phyloP scores from a whole-genome alignment of 768 basidiomycete genomes.

The Tylopilus sp. region DNA sequence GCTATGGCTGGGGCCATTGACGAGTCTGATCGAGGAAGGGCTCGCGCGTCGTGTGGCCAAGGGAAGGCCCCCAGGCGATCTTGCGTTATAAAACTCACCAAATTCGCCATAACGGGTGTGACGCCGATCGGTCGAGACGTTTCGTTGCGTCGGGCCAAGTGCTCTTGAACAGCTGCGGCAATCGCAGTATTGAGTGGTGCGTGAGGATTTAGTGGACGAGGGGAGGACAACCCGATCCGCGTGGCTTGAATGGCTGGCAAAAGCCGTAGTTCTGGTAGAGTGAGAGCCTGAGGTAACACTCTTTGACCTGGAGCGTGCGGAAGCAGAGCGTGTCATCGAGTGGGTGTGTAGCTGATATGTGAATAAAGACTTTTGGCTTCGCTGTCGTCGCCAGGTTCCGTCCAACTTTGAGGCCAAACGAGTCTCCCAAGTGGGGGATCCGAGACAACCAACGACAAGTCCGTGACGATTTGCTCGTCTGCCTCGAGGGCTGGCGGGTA shows the following conservation, averaged over 20 bases:
- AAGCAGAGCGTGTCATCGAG: conserved; percentile 6
- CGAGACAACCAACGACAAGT: conserved; percentile 28
- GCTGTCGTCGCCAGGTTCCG: conserved; percentile 7
- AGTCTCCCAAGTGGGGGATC: conserved; percentile 33
- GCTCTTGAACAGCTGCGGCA: background rate
- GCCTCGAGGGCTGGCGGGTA: background rate
- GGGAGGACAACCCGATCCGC: background rate
- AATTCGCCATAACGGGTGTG: conserved; percentile 1
- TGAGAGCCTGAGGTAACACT: conserved; percentile 4
- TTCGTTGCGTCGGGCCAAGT: background rate
- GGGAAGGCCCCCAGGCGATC: background rate
- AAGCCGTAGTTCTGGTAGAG: conserved; percentile 7
- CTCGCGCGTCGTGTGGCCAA: conserved; percentile 9
- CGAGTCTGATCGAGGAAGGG: conserved; percentile 25
- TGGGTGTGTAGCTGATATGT: conserved; percentile 6
- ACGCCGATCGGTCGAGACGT: background rate
- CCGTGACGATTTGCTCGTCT: conserved; percentile 8
- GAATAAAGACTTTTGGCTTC: conserved; percentile 2
- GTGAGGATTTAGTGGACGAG: background rate
- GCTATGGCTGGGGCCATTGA: conserved; percentile 13
- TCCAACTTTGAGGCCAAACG: conserved; percentile 13
- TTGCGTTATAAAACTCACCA: background rate
- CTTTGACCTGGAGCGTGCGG: background rate
- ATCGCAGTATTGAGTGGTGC: background rate
- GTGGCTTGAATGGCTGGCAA: conserved; percentile 6